phyloP scores from a whole-genome alignment of 805 yeast genomes.

The Sungouiozyma ichnusensis region DNA sequence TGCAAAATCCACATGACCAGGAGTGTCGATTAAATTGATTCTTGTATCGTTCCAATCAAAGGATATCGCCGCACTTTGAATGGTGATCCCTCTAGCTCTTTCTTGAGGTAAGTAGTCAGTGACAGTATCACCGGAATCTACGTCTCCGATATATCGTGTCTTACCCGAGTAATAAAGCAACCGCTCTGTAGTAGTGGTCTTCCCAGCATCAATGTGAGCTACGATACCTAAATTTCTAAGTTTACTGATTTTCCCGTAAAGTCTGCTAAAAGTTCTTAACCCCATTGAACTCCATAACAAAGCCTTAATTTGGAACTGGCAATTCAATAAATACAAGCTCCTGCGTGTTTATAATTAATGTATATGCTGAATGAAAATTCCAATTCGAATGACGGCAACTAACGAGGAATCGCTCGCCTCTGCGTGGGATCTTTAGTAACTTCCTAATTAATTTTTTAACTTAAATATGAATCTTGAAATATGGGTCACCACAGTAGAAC shows the following conservation, averaged over 20 bases:
- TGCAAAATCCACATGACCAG: conserved; percentile 96
- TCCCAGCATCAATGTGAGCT: conserved; percentile 99
- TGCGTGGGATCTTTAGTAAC: too few species aligned
- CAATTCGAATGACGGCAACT: too few species aligned
- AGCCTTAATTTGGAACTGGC: too few species aligned
- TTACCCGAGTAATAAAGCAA: conserved; percentile 86
- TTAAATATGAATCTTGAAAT: too few species aligned
- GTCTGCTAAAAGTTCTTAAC: neutral
- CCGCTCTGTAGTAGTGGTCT: conserved; percentile 94
- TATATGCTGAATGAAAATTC: too few species aligned
- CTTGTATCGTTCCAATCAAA: conserved; percentile 64
- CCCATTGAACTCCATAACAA: neutral
- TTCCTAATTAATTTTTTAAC: too few species aligned
- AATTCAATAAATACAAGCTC: too few species aligned
- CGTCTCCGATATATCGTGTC: conserved; percentile 75
- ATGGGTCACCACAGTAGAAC: too few species aligned
- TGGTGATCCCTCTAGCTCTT: conserved; percentile 86
- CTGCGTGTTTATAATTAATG: too few species aligned
- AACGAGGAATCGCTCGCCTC: too few species aligned
- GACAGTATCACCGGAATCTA: conserved; percentile 93
- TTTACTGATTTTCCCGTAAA: conserved; percentile 8
- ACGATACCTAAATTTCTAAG: conserved; percentile 88
- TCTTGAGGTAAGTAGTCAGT: conserved; percentile 89
- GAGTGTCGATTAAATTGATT: conserved; percentile 88
- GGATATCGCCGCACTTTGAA: conserved; percentile 92